Base-by-base conservation (phyloP, 2,329 filamentous ascomycete species). In the Colletotrichum sansevieriae region DNA sequence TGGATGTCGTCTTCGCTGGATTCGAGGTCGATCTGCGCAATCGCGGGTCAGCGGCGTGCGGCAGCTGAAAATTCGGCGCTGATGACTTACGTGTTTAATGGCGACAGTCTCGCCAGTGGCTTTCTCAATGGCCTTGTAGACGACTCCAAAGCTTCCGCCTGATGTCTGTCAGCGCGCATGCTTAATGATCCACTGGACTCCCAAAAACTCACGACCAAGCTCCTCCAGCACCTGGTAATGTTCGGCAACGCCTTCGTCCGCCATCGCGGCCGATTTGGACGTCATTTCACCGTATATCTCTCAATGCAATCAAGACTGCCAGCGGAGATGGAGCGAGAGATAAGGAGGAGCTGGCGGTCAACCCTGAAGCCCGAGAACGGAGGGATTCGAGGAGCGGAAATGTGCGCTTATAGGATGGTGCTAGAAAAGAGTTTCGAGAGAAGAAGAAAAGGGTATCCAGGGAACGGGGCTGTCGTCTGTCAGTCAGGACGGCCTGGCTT, bases 1-100 rank as follows among this genome's bases (percentile, higher is more conserved):
- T 95, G 92, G 68, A 99, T 97, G 78, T 99, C 96, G 82, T 99
- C 96, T 80, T 97, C 95, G 84, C 94, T 98, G 67, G 95, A 97
- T 82, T 99, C 96, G 77, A 99, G 93, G 80, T 99, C 96, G 79
- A 99, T 98, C 94, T 98, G 78, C 44, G 22, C 51, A 49, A 44
- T 41, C 22, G 43, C 20, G 11, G 39, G 43, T 49, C 8, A 55
- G 20, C 8, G 33, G 22, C 41, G 9, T 55, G 20, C 12, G 13
- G 20, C 29, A 25, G 20, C 4, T 29, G 43, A 12, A 15, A 11
- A 22, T 47, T 41, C 44, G n/a, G 33, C 11, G 54, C 55, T 47
- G 52, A n/a, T 13, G 33, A 82, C 92, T 76, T 85, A 96, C 94
- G 85, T 97, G 94, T 82, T 99, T 99, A 80, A 99, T 96, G 37